Conservation (phyloP, 495 filamentous ascomycete species). For the Stereocaulon alpinum region DNA sequence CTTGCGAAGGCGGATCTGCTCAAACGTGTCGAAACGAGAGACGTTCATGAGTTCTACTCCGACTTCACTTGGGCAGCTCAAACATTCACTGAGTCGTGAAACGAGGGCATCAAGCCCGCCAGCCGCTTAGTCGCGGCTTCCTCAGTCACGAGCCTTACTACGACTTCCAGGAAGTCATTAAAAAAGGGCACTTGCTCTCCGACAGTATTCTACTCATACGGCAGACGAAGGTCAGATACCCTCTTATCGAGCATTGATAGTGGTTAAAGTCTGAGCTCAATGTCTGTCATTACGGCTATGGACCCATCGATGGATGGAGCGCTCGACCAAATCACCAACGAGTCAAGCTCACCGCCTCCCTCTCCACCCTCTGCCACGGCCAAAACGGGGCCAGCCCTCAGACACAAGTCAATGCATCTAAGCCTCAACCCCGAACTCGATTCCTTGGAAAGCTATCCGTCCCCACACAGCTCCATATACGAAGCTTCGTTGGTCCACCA, state of each 20-base stretch:
- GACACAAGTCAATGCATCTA: slow-evolving; percentile 17
- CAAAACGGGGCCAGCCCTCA: slow-evolving; percentile 4
- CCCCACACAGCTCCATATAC: slow-evolving; percentile 35
- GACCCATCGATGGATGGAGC: slow-evolving; percentile 8
- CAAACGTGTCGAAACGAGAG: not conserved
- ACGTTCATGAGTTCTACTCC: not conserved
- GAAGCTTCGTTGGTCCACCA: slow-evolving; percentile 29
- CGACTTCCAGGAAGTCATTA: too few species aligned
- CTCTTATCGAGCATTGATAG: slow-evolving; percentile 6
- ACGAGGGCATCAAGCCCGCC: not conserved
- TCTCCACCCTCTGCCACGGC: slow-evolving; percentile 13
- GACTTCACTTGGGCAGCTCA: not conserved
- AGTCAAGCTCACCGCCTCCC: not conserved
- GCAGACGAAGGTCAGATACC: not conserved
- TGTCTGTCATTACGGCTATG: slow-evolving; percentile 11
- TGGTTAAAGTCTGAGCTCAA: not conserved
- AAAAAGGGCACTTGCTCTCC: not conserved
- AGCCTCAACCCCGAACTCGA: slow-evolving; percentile 22
- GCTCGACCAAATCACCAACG: slow-evolving; percentile 16
- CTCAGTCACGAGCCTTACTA: not conserved
- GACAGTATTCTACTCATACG: not conserved
- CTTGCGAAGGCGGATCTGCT: not conserved
- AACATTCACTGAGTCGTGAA: not conserved
- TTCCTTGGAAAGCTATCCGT: slow-evolving; percentile 30
- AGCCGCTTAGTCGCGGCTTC: slow-evolving; percentile 5